Base-by-base conservation (phyloP, 164 flowering plant species). In the Stephania japonica region DNA sequence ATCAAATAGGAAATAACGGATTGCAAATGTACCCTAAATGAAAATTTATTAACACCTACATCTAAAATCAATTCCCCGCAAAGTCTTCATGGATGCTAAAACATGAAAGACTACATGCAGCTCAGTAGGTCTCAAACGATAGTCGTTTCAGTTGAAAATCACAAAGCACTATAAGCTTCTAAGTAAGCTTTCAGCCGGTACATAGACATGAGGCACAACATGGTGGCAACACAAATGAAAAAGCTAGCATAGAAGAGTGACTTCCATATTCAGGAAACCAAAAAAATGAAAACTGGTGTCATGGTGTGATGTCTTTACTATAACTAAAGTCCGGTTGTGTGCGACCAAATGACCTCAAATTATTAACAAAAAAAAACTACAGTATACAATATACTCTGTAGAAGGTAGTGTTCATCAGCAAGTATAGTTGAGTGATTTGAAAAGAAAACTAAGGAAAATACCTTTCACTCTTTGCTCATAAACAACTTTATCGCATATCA, bases 401-500 rank as follows among this genome's bases (percentile, higher is more conserved):
- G 38, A 32, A 32, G 38, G 38, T 4, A 32, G 38, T 32, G 38
- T 32, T 32, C 38, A 32, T 32, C n/a, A n/a, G n/a, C 38, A 32
- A n/a, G 38, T 4, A 63, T 53, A 4, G n/a, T 18, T 11, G 16
- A 1, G 25, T 38, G 19, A n/a, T 14, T 67, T 47, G 38, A 59
- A n/a, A 69, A 69, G 0, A 3, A n/a, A 27, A 63, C 43, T 3
- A 72, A 73, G 68, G 27, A 53, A 41, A 21, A 59, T 21, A 92
- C 98, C 98, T 90, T 87, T 92, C 50, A 94, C 95, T 85, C 83
- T 90, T 76, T 81, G 87, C 10, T 92, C 97, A 83, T 91, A 94
- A 41, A 84, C 78, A 81, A 81, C 50, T 53, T 88, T 87, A 77
- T 94, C 97, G 69, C 94, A 92, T 92, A 91, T 91, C 97, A 92